Percentiles rank a stretch among this genome's conserved stretches.
phyloP scores from a whole-genome alignment of 148 eudicot genomes.

The Selenicereus undatus region DNA sequence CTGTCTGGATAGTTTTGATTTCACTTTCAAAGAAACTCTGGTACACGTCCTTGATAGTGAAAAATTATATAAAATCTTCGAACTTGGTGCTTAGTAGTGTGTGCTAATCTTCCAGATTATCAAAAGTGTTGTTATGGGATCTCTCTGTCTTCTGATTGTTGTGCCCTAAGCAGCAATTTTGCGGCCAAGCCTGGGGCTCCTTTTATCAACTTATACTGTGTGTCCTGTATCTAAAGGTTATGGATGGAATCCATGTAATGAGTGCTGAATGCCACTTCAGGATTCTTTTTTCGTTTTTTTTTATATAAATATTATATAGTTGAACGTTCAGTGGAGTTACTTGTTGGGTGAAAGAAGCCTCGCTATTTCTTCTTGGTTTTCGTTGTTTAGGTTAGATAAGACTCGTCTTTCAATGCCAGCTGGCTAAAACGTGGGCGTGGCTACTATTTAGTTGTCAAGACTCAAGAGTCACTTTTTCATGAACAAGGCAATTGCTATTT shows the following conservation, averaged over 20 bases:
- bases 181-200: background rate
- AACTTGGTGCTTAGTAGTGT: background rate
- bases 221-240: background rate
- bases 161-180: too few relatives aligned
- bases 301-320: background rate
- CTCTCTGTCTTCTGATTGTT: background rate
- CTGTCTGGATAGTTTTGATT: background rate
- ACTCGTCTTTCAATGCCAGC: background rate
- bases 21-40: background rate
- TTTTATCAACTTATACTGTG: background rate
- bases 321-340: background rate
- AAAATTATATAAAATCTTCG: background rate
- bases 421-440: background rate
- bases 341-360: background rate
- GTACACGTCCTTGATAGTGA: background rate
- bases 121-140: background rate
- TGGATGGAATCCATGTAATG: background rate
- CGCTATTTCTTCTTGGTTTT: background rate
- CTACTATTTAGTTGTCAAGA: background rate
- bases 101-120: background rate
- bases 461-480: background rate
- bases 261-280: background rate
- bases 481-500: background rate
- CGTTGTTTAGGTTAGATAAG: too few relatives aligned
- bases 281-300: background rate